These are phyloP conservation scores for Elsinoe fawcettii DNA, from an alignment of 2,329 filamentous ascomycete species.

Conservation along the genomic window DNA sequence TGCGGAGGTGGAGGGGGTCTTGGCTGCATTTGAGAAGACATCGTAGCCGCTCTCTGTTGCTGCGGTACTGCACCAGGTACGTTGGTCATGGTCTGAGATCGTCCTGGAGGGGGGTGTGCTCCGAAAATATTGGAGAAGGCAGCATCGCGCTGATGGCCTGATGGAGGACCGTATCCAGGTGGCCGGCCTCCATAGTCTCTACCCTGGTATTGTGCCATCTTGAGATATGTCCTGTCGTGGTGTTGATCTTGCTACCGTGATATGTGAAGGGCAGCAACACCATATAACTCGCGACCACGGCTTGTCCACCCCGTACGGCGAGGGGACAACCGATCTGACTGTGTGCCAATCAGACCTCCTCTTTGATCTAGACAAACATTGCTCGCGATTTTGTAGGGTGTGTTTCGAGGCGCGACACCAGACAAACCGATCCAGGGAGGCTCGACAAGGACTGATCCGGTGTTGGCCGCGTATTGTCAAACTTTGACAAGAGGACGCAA, in stretches of 20 bases:
- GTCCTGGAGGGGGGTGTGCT: conserved; percentile 71
- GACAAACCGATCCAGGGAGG: not conserved
- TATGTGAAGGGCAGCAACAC: not conserved
- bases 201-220: conserved; percentile 58
- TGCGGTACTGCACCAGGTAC: conserved; percentile 51
- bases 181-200: conserved; percentile 48
- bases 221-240: not conserved
- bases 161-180: conserved; percentile 45
- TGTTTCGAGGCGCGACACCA: conserved; percentile 1
- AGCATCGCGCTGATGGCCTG: conserved; percentile 70
- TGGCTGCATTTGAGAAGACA: conserved; percentile 33
- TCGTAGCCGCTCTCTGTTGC: conserved; percentile 64
- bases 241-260: not conserved
- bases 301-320: not conserved
- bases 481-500: conserved; percentile 8
- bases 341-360: conserved; percentile 10
- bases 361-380: conserved; percentile 4
- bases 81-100: conserved; percentile 85
- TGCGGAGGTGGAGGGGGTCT: conserved; percentile 21
- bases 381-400: not conserved
- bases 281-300: conserved; percentile 12
- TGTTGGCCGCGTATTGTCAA: conserved; percentile 12
- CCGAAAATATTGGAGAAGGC: conserved; percentile 97
- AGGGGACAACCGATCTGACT: conserved; percentile 2
- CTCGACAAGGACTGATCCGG: conserved; percentile 8